Evolutionary conservation across 306 rosid species (phyloP).

Genomic region (Quercus mongolica): DNA sequence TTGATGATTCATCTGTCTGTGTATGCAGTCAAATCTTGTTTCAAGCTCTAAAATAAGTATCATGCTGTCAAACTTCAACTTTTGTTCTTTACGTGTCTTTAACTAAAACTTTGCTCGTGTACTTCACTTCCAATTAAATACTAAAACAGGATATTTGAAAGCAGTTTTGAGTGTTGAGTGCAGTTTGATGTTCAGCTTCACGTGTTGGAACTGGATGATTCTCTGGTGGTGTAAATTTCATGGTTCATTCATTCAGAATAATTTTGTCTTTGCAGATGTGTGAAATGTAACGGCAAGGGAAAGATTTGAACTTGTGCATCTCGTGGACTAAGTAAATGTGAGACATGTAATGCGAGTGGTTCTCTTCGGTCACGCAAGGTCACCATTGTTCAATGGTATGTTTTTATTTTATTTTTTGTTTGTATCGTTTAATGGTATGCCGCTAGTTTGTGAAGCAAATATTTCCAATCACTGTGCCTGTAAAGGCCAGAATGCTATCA

Average conservation of each 20-base stretch:
- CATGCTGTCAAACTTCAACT: neutral
- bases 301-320: constrained; percentile 85
- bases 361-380: constrained; percentile 61
- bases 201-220: neutral
- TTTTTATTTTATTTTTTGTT: neutral
- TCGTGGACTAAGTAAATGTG: constrained; percentile 71
- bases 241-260: constrained; percentile 7
- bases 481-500: neutral
- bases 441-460: neutral
- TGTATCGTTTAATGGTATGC: neutral
- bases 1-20: neutral
- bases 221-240: constrained; percentile 12
- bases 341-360: constrained; percentile 63
- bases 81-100: neutral
- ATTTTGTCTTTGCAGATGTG: constrained; percentile 64
- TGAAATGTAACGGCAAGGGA: constrained; percentile 78
- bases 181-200: constrained; percentile 6
- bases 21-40: constrained; percentile 4
- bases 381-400: constrained; percentile 81
- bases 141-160: neutral
- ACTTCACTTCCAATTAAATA: neutral
- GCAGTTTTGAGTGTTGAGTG: constrained; percentile 10
- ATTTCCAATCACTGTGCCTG: neutral
- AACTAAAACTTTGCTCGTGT: neutral
- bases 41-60: neutral